Evolutionary conservation across 2,329 filamentous ascomycete species (phyloP).

Genomic region (Ceratocystis lukuohia): DNA sequence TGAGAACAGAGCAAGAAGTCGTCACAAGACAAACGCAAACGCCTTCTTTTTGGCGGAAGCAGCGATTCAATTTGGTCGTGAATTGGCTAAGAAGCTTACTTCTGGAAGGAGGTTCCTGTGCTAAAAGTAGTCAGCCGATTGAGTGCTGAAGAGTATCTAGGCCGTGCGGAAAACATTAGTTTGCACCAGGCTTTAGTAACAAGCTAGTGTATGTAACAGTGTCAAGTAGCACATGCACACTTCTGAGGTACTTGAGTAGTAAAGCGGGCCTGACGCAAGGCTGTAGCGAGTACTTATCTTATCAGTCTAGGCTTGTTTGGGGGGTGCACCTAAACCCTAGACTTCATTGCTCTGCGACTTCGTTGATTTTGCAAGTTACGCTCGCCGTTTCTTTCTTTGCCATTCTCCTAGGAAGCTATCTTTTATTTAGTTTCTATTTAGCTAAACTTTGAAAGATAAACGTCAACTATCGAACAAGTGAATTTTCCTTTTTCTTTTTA

Average conservation of each 20-base stretch:
- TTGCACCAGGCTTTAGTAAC: neutral
- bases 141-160: neutral
- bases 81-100: neutral
- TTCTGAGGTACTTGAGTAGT: neutral
- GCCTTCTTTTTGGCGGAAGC: neutral
- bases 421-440: no score
- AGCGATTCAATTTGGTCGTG: neutral
- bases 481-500: neutral
- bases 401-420: no score
- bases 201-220: no score
- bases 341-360: neutral
- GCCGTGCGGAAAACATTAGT: neutral
- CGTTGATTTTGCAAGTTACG: no score
- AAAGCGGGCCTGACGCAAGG: constrained; percentile 1
- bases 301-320: neutral
- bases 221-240: neutral
- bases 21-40: constrained; percentile 3
- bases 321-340: neutral
- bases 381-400: no score
- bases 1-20: neutral
- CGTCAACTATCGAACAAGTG: neutral
- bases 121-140: constrained; percentile 3
- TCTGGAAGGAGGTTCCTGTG: constrained; percentile 4
- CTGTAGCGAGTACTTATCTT: constrained; percentile 3
- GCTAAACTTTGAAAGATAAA: no score